Conservation (phyloP, 1,284 basidiomycete genomes). For the Rhizoctonia solani region DNA sequence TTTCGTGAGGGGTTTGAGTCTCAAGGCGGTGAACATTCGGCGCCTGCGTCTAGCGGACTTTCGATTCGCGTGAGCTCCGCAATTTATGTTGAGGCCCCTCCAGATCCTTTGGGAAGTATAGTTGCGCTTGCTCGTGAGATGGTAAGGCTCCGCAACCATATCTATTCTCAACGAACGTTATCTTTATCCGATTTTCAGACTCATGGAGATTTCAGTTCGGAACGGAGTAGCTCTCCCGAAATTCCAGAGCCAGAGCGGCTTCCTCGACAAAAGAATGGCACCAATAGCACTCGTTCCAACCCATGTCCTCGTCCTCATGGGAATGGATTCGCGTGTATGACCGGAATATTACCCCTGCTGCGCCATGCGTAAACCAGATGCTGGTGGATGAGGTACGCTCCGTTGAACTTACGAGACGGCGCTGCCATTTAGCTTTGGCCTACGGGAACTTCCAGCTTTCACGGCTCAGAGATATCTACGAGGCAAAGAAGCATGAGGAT, state of each 20-base stretch:
- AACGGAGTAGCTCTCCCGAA: slow-evolving; percentile 31
- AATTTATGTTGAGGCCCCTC: slow-evolving; percentile 9
- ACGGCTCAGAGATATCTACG: slow-evolving; percentile 29
- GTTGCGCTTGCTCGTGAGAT: slow-evolving; percentile 28
- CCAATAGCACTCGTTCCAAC: background rate
- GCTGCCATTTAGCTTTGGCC: slow-evolving; percentile 13
- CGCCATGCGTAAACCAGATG: slow-evolving; percentile 28
- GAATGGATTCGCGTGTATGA: slow-evolving; percentile 30
- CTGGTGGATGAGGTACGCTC: slow-evolving; percentile 33
- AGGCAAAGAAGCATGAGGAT: slow-evolving; percentile 34
- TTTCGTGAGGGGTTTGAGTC: slow-evolving; percentile 28
- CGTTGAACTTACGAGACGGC: background rate
- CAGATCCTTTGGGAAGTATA: slow-evolving; percentile 27
- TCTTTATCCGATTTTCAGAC: slow-evolving; percentile 16
- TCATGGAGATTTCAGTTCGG: slow-evolving; percentile 25
- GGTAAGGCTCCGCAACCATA: slow-evolving; percentile 15
- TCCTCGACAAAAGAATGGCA: background rate
- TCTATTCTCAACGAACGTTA: background rate
- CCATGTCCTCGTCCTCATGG: slow-evolving; percentile 20
- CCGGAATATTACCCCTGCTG: slow-evolving; percentile 19
- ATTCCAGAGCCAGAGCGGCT: background rate
- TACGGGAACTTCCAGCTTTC: slow-evolving; percentile 29
- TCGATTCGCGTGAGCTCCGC: slow-evolving; percentile 28
- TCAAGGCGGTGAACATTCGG: slow-evolving; percentile 13
- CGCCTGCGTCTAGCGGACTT: slow-evolving; percentile 28